These are phyloP conservation scores for Colletotrichum sp. DNA, from an alignment of 2,329 filamentous ascomycete species.

Conservation along the genomic window DNA sequence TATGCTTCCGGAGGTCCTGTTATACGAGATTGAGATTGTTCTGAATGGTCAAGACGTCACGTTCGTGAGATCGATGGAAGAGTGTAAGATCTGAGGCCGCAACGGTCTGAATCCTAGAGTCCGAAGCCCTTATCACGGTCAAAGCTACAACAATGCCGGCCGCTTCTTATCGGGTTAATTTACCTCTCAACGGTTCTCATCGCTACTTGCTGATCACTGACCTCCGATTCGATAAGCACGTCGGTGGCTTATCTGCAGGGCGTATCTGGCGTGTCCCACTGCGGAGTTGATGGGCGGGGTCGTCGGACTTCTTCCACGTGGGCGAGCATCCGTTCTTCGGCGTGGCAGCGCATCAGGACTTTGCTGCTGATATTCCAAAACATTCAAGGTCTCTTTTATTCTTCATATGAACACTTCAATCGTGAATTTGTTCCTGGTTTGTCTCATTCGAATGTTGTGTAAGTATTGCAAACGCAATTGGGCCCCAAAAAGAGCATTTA, in stretches of 20 bases:
- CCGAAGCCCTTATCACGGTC: neutral
- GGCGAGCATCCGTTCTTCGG: neutral
- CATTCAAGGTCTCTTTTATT: accelerated
- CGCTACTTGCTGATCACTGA: neutral
- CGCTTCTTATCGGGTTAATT: conserved; percentile 1
- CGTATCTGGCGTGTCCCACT: conserved; percentile 8
- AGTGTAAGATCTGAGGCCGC: neutral
- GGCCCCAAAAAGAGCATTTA: no score
- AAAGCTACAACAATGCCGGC: neutral
- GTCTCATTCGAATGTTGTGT: neutral
- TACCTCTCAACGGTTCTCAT: neutral
- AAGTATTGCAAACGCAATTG: neutral
- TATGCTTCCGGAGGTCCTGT: neutral
- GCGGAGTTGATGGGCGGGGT: neutral
- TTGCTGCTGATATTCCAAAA: neutral
- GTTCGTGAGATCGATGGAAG: neutral
- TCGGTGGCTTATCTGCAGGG: neutral
- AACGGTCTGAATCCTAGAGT: neutral
- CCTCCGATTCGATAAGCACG: neutral
- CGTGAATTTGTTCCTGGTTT: neutral
- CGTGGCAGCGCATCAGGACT: neutral
- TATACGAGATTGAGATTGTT: neutral
- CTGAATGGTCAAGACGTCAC: neutral
- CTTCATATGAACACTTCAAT: neutral
- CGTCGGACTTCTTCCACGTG: neutral